These are phyloP conservation scores for Amanita polypyramis DNA, from an alignment of 768 basidiomycete species.

Conservation along the genomic window DNA sequence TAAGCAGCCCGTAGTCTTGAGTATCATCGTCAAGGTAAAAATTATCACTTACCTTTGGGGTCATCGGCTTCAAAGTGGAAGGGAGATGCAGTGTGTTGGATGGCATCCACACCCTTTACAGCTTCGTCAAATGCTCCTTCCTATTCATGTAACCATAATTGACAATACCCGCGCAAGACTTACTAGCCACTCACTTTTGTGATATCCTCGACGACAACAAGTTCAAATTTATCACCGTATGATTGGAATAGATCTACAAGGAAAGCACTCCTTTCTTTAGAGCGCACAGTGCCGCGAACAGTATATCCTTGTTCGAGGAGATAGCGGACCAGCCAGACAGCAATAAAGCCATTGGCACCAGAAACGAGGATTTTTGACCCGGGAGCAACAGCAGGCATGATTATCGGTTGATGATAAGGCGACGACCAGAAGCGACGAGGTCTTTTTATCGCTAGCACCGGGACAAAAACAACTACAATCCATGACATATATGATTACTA, in stretches of 20 bases:
- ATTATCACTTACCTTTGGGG: constrained; percentile 20
- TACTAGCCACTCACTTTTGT: constrained; percentile 15
- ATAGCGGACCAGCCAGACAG: constrained; percentile 41
- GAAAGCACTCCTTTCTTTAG: constrained; percentile 43
- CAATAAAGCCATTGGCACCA: constrained; percentile 52
- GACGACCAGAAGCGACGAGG: no score
- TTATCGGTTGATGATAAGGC: not conserved
- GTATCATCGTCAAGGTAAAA: not conserved
- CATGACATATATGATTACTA: no score
- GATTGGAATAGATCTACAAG: constrained; percentile 42
- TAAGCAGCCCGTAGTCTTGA: constrained; percentile 12
- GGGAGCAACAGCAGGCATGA: constrained; percentile 23
- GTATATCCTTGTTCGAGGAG: constrained; percentile 53
- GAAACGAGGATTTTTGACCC: constrained; percentile 35
- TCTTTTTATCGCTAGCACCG: no score
- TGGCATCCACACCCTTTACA: constrained; percentile 64
- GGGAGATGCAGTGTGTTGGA: constrained; percentile 63
- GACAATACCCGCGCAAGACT: not conserved
- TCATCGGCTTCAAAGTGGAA: constrained; percentile 35
- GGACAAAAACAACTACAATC: no score
- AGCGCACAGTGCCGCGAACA: constrained; percentile 61
- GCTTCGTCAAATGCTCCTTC: constrained; percentile 70
- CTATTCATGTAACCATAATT: constrained; percentile 17
- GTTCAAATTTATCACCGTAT: constrained; percentile 48
- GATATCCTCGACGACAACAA: constrained; percentile 67